A percentile compares a stretch with the other conserved stretches of the same genome.
Conservation (phyloP, 2,329 filamentous ascomycete genomes). For the Aureobasidium sp. region DNA sequence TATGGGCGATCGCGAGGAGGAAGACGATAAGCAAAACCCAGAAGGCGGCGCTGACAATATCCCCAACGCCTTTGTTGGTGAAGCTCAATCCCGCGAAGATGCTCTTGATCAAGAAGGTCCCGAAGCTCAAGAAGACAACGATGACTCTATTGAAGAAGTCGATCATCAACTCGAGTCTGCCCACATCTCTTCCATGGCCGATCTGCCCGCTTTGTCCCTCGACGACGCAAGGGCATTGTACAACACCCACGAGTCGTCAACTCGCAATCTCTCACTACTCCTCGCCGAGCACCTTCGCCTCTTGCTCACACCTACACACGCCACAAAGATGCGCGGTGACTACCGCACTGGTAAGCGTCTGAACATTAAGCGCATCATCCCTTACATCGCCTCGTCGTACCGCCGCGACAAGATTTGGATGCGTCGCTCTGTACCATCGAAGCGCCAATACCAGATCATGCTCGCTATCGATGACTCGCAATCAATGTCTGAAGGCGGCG, state of each 20-base stretch:
- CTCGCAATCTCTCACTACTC: slow-evolving; percentile 77
- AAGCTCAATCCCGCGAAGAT: slow-evolving; percentile 33
- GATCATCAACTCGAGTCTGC: slow-evolving; percentile 63
- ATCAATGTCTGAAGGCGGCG: slow-evolving; percentile 79
- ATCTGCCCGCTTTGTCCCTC: slow-evolving; percentile 11
- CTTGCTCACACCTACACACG: slow-evolving; percentile 88
- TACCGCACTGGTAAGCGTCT: slow-evolving; percentile 97
- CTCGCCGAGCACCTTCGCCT: slow-evolving; percentile 92
- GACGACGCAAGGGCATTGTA: slow-evolving; percentile 67
- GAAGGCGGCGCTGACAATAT: slow-evolving; percentile 26
- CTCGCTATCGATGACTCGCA: slow-evolving; percentile 94
- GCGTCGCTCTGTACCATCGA: slow-evolving; percentile 82
- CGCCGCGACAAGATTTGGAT: slow-evolving; percentile 99
- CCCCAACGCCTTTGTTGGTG: slow-evolving; percentile 40
- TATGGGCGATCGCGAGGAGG: slow-evolving; percentile 23
- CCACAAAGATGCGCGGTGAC: slow-evolving; percentile 91
- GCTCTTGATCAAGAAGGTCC: slow-evolving; percentile 22
- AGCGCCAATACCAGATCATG: slow-evolving; percentile 94
- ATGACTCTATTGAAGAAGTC: slow-evolving; percentile 36
- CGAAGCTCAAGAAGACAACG: slow-evolving; percentile 21
- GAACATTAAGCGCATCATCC: slow-evolving; percentile 99
- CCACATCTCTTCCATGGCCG: slow-evolving; percentile 46
- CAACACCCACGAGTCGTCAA: slow-evolving; percentile 75
- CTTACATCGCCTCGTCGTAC: slow-evolving; percentile 96
- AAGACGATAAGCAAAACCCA: slow-evolving; percentile 23